Percentiles rank a stretch among this genome's conserved stretches.
phyloP scores from a whole-genome alignment of 2,329 filamentous ascomycete species.

The Colletotrichum coccodes region DNA sequence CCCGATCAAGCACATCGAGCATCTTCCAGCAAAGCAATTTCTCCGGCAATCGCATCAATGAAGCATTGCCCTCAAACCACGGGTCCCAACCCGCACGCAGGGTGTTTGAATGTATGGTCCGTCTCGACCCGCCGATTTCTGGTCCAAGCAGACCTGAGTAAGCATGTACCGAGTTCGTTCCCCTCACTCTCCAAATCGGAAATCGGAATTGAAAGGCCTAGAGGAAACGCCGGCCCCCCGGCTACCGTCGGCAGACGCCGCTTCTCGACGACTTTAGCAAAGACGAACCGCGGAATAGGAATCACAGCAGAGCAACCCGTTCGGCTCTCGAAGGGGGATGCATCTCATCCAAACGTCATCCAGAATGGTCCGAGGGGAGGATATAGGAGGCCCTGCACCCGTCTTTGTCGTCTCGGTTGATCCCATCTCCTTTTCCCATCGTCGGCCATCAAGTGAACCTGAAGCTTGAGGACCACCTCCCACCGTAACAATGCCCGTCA shows the following conservation, averaged over 20 bases:
- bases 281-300: conserved; percentile 22
- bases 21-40: background rate
- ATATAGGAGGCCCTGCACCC: background rate
- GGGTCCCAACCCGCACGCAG: no score
- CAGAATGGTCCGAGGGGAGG: background rate
- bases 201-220: conserved; percentile 27
- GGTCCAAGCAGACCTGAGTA: background rate
- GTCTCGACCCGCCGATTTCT: no score
- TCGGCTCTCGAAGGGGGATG: conserved; percentile 16
- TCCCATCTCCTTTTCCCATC: background rate
- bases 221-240: conserved; percentile 3
- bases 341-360: conserved; percentile 20
- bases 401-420: background rate
- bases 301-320: background rate
- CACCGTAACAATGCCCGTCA: conserved; percentile 56
- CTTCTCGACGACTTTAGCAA: conserved; percentile 18
- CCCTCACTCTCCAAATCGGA: conserved; percentile 12
- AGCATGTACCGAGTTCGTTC: background rate
- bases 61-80: background rate
- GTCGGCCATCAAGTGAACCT: background rate
- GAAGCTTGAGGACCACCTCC: background rate
- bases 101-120: background rate
- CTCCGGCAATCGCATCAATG: background rate
- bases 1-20: background rate
- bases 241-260: conserved; percentile 34